Conservation (phyloP, 306 rosid species). For the Dalbergia oliveri region DNA sequence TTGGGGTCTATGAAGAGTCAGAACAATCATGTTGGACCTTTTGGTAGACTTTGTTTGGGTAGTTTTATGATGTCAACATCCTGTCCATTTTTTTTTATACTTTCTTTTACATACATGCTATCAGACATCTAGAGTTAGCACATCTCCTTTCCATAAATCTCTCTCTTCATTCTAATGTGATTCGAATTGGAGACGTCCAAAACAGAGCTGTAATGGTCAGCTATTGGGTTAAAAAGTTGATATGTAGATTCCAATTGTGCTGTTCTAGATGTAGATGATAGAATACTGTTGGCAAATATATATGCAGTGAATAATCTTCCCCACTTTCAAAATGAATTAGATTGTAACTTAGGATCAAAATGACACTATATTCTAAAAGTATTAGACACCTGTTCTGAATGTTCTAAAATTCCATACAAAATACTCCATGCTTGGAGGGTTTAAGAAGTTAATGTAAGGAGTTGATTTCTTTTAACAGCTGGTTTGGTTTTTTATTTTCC, state of each 20-base stretch:
- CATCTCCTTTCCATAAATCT: slow-evolving; percentile 14
- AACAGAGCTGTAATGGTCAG: slow-evolving; percentile 22
- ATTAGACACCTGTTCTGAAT: not conserved
- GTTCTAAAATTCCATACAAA: slow-evolving; percentile 11
- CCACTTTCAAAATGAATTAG: not conserved
- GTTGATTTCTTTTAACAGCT: slow-evolving; percentile 40
- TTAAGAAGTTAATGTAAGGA: slow-evolving; percentile 25
- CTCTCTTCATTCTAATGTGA: not conserved
- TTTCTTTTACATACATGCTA: slow-evolving; percentile 16
- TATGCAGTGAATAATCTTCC: not conserved
- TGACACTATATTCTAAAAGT: not conserved
- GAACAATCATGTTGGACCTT: not conserved
- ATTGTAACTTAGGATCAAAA: slow-evolving; percentile 13
- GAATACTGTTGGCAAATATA: slow-evolving; percentile 24
- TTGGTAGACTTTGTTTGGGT: slow-evolving; percentile 7
- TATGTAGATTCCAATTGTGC: slow-evolving; percentile 22
- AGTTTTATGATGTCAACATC: slow-evolving; percentile 1
- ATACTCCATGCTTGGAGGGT: slow-evolving; percentile 26
- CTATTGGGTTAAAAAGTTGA: not conserved
- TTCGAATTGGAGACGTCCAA: not conserved
- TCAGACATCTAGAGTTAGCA: not conserved
- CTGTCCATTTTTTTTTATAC: not conserved
- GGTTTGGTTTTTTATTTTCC: slow-evolving; percentile 53
- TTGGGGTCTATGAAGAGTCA: slow-evolving; percentile 11
- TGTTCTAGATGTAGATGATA: slow-evolving; percentile 19